Evolutionary conservation across 768 basidiomycete genomes (phyloP).

Genomic region (Suillus ampliporus): DNA sequence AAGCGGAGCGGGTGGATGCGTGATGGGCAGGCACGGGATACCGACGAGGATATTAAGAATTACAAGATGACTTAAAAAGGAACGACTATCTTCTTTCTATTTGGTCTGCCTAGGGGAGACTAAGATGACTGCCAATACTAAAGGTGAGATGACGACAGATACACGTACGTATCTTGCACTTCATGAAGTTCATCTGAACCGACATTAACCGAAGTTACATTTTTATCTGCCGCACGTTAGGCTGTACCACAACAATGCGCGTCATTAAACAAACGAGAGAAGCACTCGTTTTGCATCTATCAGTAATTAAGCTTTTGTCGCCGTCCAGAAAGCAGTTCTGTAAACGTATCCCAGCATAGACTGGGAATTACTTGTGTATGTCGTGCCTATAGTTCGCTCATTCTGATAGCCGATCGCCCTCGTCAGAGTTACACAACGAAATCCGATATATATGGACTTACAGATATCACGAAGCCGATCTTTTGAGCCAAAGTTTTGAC

Average conservation of each 20-base stretch:
- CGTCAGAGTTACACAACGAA: background rate
- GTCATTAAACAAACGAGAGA: constrained; percentile 4
- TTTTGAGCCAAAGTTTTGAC: constrained; percentile 73
- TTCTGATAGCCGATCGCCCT: constrained; percentile 52
- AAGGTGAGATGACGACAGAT: background rate
- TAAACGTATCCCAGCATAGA: constrained; percentile 89
- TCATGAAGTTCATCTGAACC: background rate
- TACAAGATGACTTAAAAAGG: background rate
- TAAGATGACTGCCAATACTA: background rate
- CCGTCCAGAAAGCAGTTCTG: constrained; percentile 85
- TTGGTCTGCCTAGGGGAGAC: too few species aligned
- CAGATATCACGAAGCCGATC: constrained; percentile 85
- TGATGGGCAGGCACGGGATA: background rate
- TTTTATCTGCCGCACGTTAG: background rate
- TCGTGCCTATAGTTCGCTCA: constrained; percentile 79
- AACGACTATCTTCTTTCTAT: too few species aligned
- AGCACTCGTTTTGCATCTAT: background rate
- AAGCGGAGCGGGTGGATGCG: background rate
- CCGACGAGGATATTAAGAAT: background rate
- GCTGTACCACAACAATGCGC: background rate
- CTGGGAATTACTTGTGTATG: constrained; percentile 83
- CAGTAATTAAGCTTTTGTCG: constrained; percentile 45
- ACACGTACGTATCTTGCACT: background rate
- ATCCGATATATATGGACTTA: constrained; percentile 44
- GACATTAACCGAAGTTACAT: background rate